Evolutionary conservation across 2,329 filamentous ascomycete genomes (phyloP), one percentile per base, ranked within the genome.

Genomic region (Chaetomium olivaceum): DNA sequence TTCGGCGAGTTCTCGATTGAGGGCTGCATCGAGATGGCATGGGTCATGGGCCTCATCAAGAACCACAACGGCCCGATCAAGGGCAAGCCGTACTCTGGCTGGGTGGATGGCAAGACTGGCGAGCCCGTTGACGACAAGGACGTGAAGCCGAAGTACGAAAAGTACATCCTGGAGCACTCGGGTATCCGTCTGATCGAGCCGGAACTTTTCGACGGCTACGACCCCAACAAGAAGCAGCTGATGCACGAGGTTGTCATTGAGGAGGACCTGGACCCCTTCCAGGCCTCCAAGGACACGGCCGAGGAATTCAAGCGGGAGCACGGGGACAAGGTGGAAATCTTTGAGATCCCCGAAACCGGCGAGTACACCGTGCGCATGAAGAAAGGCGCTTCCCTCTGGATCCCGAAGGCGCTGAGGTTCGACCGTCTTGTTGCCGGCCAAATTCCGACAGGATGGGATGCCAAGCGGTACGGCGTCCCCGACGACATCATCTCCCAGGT

Each of bases 31-130:
- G 95, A 99, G 80, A 99, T 99, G 95, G 93, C 95, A 36, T 99
- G 95, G 95, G 92, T 99, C 79, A 99, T 98, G 94, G 95, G 95
- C 75, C 88, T 98, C 67, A 98, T 99, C 83, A 97, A 94, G 85
- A 96, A 99, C 79, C 92, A 97, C 83, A 98, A 98, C 73, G 95
- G 95, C 21, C 89, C 90, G 36, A 87, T 99, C 77, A 99, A 99
- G 83, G 95, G 95, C 77, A 91, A 96, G 82, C 91, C 91, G 70
- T 98, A 99, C 81, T 92, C 94, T 71, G 95, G 95, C 72, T 99
- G 92, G 93, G 92, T 99, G 66, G 95, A 99, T 75, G 85, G 88
- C 76, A 98, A 98, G 86, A 89, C 92, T 62, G 92, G 92, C 52
- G 94, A 98, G 66, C 95, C 95, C 8, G 93, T 99, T 31, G 94